Base-by-base conservation (phyloP, 2,329 filamentous ascomycete species). In the Sporothrix phasma region DNA sequence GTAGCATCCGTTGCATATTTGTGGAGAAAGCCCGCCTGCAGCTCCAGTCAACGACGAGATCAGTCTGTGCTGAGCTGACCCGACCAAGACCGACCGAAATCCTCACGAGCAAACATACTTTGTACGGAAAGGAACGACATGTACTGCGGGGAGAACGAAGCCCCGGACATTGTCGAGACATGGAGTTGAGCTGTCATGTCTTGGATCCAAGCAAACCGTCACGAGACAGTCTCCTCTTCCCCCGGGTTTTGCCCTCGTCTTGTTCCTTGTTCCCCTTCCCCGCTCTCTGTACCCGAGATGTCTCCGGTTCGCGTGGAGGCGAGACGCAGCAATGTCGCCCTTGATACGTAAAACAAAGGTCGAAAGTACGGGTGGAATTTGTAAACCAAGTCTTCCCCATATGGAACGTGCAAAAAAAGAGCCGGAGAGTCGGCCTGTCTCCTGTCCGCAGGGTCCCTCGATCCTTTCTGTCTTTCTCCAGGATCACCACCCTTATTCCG, bases 1-100 rank as follows among this genome's bases (percentile, higher is more conserved):
- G 56, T 60, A 60, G 56, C 56, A 60, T 46, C 56, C 41, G 56
- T 60, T 46, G n/a, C 1, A 7, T 24, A 39, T 15, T 46, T 60
- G 56, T 60, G 56, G 56, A 8, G 41, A 60, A 46, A 19, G 39
- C 8, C 54, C 37, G 37, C 37, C 15, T 45, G 22, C 54, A 41
- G 37, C 54, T 19, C 22, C 54, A 41, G 51, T 43, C 39, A 3
- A 43, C 17, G n/a, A n/a, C n/a, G n/a, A n/a, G n/a, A n/a, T n/a
- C n/a, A n/a, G n/a, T n/a, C n/a, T n/a, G n/a, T n/a, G n/a, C n/a
- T n/a, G n/a, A n/a, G n/a, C 31, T 11, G 13, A n/a, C 11, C 49
- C 29, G 13, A 37, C 3, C 8, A 34, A 58, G 37, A n/a, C 39
- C 46, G 15, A 39, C 24, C 8, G n/a, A n/a, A 3, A 31, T 1